phyloP scores from a whole-genome alignment of 225 moss, liverwort and hornwort genomes.

The Thuidium tamariscinum region DNA sequence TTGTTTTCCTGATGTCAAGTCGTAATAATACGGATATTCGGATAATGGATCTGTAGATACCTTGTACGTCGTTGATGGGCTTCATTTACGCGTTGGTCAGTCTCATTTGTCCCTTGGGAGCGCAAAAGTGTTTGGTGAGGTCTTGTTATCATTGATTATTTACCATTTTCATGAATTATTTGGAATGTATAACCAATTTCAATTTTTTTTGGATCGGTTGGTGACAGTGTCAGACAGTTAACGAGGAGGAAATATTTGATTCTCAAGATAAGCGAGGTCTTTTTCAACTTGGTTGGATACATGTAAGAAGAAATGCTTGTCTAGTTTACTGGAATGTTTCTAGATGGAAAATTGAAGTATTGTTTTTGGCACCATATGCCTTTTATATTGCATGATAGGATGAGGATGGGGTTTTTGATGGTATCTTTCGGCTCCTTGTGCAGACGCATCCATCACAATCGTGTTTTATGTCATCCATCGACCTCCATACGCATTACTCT shows the following conservation, averaged over 20 bases:
- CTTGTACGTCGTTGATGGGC: background rate
- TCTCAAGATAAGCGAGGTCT: conserved; percentile 90
- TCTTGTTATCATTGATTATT: background rate
- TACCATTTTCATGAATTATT: background rate
- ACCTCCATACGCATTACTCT: conserved; percentile 98
- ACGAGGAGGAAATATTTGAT: conserved; percentile 98
- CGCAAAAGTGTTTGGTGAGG: background rate
- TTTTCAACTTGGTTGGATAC: conserved; percentile 99
- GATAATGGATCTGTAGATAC: background rate
- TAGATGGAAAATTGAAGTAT: background rate
- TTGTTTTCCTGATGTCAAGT: background rate
- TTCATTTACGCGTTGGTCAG: background rate
- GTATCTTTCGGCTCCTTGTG: conserved; percentile 7
- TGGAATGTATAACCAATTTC: background rate
- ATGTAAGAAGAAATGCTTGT: conserved; percentile 42
- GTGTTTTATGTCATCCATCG: conserved; percentile 99
- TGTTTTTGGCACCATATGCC: background rate
- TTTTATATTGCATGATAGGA: background rate
- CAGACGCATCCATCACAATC: conserved; percentile 99
- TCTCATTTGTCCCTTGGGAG: background rate
- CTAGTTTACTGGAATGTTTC: background rate
- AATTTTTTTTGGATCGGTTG: conserved; percentile 1
- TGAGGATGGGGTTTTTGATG: background rate
- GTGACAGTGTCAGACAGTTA: conserved; percentile 81
- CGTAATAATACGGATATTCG: background rate